phyloP scores from a whole-genome alignment of 2,329 filamentous ascomycete species.

The Zasmidium cellare region DNA sequence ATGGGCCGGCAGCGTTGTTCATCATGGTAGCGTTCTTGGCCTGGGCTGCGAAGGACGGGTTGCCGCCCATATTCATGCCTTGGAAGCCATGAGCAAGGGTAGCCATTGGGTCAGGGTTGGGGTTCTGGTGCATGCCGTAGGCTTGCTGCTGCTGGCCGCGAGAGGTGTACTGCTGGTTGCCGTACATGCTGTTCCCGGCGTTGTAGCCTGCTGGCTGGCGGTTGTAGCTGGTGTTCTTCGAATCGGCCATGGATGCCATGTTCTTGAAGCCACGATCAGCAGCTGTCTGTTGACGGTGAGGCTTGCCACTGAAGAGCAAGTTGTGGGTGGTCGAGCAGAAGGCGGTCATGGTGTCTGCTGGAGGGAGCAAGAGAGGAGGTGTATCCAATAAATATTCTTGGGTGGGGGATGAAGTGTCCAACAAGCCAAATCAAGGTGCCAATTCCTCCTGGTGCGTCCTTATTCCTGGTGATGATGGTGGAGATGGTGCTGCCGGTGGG shows the following conservation, averaged over 20 bases:
- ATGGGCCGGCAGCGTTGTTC: slow-evolving; percentile 29
- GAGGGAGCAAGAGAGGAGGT: slow-evolving; percentile 7
- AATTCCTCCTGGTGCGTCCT: background rate
- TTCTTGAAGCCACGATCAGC: slow-evolving; percentile 25
- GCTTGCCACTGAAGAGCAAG: slow-evolving; percentile 17
- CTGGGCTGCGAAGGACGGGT: slow-evolving; percentile 36
- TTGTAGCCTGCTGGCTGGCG: slow-evolving; percentile 32
- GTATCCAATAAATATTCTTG: slow-evolving; percentile 13
- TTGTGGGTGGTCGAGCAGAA: slow-evolving; percentile 13
- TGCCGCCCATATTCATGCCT: slow-evolving; percentile 40
- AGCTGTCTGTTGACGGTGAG: slow-evolving; percentile 17
- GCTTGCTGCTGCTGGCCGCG: slow-evolving; percentile 32
- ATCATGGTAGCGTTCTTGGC: slow-evolving; percentile 37
- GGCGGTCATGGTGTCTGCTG: slow-evolving; percentile 16
- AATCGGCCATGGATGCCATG: slow-evolving; percentile 36
- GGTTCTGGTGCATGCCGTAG: slow-evolving; percentile 36
- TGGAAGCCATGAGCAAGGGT: slow-evolving; percentile 41
- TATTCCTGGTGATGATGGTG: slow-evolving; percentile 9
- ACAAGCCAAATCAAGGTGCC: slow-evolving; percentile 15
- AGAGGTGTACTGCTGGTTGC: slow-evolving; percentile 32
- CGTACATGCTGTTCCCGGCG: slow-evolving; percentile 29
- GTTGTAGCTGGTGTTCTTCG: slow-evolving; percentile 33
- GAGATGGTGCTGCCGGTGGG: slow-evolving; percentile 10
- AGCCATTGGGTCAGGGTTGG: slow-evolving; percentile 33
- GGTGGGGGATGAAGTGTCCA: slow-evolving; percentile 5